A percentile compares a stretch with the other conserved stretches of the same genome.
phyloP scores from a whole-genome alignment of 2,329 filamentous ascomycete genomes.

The Grosmannia huntii region DNA sequence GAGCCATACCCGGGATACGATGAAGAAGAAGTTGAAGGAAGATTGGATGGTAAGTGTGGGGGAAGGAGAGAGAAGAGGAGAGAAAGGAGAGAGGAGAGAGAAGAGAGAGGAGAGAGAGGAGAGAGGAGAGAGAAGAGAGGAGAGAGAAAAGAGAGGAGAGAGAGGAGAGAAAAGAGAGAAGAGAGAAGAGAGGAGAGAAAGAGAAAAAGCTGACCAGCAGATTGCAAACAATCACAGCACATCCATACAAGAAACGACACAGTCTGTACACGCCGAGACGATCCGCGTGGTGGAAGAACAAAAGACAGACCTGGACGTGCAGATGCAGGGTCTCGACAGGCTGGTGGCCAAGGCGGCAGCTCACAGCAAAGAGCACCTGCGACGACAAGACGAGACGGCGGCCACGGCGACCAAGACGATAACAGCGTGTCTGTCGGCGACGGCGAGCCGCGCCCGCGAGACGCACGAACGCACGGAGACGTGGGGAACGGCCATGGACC shows the following conservation, averaged over 20 bases:
- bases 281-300: slow-evolving; percentile 83
- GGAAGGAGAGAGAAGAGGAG: neutral
- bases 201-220: slow-evolving; percentile 26
- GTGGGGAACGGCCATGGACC: slow-evolving; percentile 55
- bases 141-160: neutral
- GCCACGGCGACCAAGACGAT: slow-evolving; percentile 52
- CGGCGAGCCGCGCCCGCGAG: slow-evolving; percentile 56
- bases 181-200: too few relatives aligned
- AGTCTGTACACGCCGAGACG: slow-evolving; percentile 81
- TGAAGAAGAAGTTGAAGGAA: slow-evolving; percentile 73
- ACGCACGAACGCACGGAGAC: slow-evolving; percentile 55
- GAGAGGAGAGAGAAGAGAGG: neutral
- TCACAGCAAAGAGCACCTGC: slow-evolving; percentile 69
- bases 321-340: slow-evolving; percentile 82
- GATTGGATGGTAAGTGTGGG: slow-evolving; percentile 60
- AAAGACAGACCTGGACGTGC: slow-evolving; percentile 71
- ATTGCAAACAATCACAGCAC: slow-evolving; percentile 64
- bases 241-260: slow-evolving; percentile 72
- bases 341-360: slow-evolving; percentile 73
- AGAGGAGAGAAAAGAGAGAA: too few relatives aligned
- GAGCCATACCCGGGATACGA: slow-evolving; percentile 56
- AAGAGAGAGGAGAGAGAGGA: too few relatives aligned
- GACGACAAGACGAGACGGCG: slow-evolving; percentile 55
- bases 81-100: too few relatives aligned
- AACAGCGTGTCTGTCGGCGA: slow-evolving; percentile 57